phyloP scores from a whole-genome alignment of 2,329 filamentous ascomycete genomes.

The Pseudogymnoascus sp. region DNA sequence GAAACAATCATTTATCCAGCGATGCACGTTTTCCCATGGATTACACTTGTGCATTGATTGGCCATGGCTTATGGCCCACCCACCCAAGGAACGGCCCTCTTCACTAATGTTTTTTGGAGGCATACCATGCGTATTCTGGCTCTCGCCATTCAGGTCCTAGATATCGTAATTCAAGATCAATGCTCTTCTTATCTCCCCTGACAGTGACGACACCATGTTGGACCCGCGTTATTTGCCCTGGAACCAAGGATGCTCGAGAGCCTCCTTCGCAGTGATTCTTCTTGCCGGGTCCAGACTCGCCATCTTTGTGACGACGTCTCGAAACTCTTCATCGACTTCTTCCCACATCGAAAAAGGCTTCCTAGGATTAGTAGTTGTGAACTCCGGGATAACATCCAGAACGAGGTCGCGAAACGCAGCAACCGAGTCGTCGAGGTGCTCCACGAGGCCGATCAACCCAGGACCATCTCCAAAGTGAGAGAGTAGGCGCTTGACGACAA shows the following conservation, averaged over 20 bases:
- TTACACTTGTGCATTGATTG: not conserved
- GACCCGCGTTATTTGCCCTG: conserved; percentile 21
- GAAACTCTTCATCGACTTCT: conserved; percentile 32
- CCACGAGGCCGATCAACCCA: conserved; percentile 33
- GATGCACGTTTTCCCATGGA: not conserved
- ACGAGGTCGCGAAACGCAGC: not conserved
- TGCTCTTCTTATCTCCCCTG: not conserved
- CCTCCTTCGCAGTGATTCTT: conserved; percentile 32
- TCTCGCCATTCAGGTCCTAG: not conserved
- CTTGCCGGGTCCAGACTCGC: conserved; percentile 33
- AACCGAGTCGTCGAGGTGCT: conserved; percentile 29
- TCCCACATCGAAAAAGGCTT: conserved; percentile 35
- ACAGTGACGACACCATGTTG: not conserved
- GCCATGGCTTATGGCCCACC: not conserved
- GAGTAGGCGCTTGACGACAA: conserved; percentile 37
- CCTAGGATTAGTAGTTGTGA: conserved; percentile 30
- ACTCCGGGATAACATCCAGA: not conserved
- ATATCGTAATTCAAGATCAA: too few species aligned
- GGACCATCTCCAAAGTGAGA: conserved; percentile 39
- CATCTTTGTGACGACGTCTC: conserved; percentile 33
- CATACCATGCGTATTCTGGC: not conserved
- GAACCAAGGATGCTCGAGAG: conserved; percentile 28
- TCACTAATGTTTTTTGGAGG: not conserved
- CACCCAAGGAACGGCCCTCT: not conserved
- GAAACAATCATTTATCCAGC: not conserved